Evolutionary conservation across 495 filamentous ascomycete species (phyloP).

Genomic region (Aspergillus indologenus): DNA sequence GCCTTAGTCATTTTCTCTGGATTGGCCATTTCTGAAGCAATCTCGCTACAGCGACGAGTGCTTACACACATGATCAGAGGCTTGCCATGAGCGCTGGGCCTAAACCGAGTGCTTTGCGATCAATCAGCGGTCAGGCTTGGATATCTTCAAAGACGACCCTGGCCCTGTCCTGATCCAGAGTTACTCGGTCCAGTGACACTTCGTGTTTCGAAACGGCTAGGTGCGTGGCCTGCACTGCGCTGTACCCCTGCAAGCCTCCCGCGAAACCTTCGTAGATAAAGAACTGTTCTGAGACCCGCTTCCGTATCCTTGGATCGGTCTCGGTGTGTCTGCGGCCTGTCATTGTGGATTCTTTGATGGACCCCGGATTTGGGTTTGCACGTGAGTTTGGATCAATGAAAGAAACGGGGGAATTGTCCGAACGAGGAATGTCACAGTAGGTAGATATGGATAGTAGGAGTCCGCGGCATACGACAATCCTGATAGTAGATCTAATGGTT

Average conservation of each 20-base stretch:
- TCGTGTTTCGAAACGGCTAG: constrained; percentile 2
- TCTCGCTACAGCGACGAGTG: too few relatives aligned
- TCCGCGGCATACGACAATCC: background rate
- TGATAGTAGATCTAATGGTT: background rate
- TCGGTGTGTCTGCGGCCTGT: background rate
- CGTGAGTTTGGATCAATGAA: background rate
- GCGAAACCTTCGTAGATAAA: background rate
- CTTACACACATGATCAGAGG: too few relatives aligned
- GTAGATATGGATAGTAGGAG: background rate
- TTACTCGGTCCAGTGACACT: constrained; percentile 4
- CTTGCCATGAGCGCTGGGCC: background rate
- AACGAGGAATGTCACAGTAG: background rate
- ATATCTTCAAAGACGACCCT: background rate
- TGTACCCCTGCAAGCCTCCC: background rate
- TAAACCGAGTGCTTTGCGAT: background rate
- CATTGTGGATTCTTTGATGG: background rate
- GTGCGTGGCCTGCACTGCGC: background rate
- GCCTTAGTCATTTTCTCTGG: too few relatives aligned
- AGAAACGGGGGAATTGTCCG: background rate
- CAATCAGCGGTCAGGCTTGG: background rate
- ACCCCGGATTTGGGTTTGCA: background rate
- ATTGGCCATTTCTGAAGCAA: too few relatives aligned
- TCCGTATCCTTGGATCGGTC: background rate
- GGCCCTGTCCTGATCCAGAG: background rate
- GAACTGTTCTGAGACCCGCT: background rate